Conservation (phyloP, 139 green algal species). For the Limnomonas spitsbergensis region DNA sequence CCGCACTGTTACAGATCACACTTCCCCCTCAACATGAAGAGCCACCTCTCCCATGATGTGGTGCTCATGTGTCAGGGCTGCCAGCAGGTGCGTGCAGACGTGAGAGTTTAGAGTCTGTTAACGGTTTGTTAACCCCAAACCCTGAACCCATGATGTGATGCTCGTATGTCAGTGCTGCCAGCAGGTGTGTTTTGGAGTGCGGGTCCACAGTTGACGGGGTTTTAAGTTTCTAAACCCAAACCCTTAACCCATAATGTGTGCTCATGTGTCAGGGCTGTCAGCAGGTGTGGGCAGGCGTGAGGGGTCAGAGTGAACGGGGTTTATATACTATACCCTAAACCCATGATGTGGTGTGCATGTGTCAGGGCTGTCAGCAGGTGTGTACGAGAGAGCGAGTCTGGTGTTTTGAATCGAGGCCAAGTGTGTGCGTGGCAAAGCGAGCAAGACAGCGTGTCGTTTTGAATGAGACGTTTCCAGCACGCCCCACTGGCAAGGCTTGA, state of each 20-base stretch:
- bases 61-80: slow-evolving; percentile 69
- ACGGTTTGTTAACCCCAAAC: no score
- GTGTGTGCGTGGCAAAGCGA: no score
- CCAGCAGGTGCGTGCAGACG: slow-evolving; percentile 38
- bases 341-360: slow-evolving; percentile 78
- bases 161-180: slow-evolving; percentile 65
- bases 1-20: slow-evolving; percentile 68
- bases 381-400: no score
- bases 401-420: no score
- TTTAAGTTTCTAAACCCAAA: no score
- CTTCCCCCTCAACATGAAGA: slow-evolving; percentile 66
- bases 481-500: no score
- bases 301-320: no score
- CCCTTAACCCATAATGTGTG: slow-evolving; percentile 76
- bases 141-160: slow-evolving; percentile 75
- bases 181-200: slow-evolving; percentile 34
- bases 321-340: no score
- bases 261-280: slow-evolving; percentile 65
- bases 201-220: no score
- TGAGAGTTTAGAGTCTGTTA: no score
- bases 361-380: slow-evolving; percentile 51
- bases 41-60: slow-evolving; percentile 72
- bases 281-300: slow-evolving; percentile 34
- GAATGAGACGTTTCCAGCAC: no score
- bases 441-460: no score